Conservation (phyloP, 2,329 filamentous ascomycete genomes). For the Tolypocladium ophioglossoides region DNA sequence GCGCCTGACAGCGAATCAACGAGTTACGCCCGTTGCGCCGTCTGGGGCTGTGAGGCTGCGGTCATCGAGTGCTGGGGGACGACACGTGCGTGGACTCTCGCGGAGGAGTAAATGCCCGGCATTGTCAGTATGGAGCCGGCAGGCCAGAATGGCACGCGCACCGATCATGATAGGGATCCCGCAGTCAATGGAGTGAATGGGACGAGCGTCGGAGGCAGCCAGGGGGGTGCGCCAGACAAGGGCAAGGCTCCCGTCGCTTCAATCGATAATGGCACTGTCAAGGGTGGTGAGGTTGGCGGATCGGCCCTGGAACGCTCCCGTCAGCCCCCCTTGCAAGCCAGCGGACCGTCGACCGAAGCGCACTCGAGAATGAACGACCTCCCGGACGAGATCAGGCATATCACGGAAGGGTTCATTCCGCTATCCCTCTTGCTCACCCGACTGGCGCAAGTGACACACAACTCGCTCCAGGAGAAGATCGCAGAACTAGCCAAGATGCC, state of each 20-base stretch:
- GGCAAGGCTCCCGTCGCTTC: constrained; percentile 13
- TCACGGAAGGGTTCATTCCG: constrained; percentile 66
- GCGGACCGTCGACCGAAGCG: constrained; percentile 1
- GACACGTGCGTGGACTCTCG: constrained; percentile 3
- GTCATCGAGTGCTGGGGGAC: constrained; percentile 4
- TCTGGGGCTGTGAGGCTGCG: constrained; percentile 7
- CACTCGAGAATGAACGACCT: constrained; percentile 40
- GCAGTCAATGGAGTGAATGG: constrained; percentile 34
- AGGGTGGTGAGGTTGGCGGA: constrained; percentile 13
- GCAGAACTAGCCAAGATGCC: constrained; percentile 60
- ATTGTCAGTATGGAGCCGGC: constrained; percentile 45
- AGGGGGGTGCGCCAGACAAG: constrained; percentile 20
- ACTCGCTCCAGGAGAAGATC: constrained; percentile 62
- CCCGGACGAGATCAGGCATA: constrained; percentile 55
- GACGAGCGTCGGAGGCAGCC: constrained; percentile 12
- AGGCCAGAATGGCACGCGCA: constrained; percentile 39
- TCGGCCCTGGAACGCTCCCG: constrained; percentile 8
- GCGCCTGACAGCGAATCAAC: constrained; percentile 5
- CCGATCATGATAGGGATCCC: constrained; percentile 43
- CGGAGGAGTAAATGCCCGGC: constrained; percentile 34
- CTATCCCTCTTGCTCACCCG: constrained; percentile 66
- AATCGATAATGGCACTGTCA: constrained; percentile 10
- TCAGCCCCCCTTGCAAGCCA: neutral
- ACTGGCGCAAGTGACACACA: constrained; percentile 74
- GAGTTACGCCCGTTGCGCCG: constrained; percentile 6